These are phyloP conservation scores for Sonneratia alba DNA, from an alignment of 345 rosid species.

Conservation along the genomic window DNA sequence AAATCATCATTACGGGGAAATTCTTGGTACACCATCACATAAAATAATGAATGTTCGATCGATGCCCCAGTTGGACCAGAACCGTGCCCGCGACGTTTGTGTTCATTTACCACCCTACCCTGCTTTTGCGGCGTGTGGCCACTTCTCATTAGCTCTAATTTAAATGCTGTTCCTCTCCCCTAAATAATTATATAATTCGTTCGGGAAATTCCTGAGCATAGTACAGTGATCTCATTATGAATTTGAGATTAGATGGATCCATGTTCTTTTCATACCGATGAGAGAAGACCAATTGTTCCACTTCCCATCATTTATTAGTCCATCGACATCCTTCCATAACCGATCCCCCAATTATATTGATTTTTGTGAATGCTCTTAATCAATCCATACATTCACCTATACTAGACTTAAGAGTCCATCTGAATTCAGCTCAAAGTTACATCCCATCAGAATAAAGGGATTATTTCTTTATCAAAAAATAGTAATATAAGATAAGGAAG, in stretches of 20 bases:
- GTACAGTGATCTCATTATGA: too few relatives aligned
- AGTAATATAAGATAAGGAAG: not conserved
- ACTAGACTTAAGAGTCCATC: slow-evolving; percentile 8
- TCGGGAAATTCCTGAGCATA: not conserved
- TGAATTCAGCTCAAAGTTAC: slow-evolving; percentile 3
- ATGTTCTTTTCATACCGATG: too few relatives aligned
- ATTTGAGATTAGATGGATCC: too few relatives aligned
- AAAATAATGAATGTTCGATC: slow-evolving; percentile 28
- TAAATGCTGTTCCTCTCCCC: not conserved
- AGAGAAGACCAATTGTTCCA: not conserved
- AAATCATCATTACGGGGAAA: too few relatives aligned
- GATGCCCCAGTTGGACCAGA: slow-evolving; percentile 26
- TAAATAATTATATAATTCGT: not conserved
- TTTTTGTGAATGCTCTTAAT: slow-evolving; percentile 1
- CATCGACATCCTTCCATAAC: not conserved
- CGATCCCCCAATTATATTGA: not conserved
- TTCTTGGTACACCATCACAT: not conserved
- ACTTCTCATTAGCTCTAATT: not conserved
- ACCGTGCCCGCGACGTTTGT: slow-evolving; percentile 24
- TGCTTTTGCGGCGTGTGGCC: slow-evolving; percentile 44
- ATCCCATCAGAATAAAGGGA: not conserved
- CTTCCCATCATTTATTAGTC: not conserved
- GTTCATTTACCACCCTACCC: slow-evolving; percentile 23
- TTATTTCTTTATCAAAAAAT: not conserved
- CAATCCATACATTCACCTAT: not conserved